Percentiles rank a stretch among this genome's conserved stretches.
Conservation (phyloP, 768 basidiomycete species). For the Tulasnella sp. region DNA sequence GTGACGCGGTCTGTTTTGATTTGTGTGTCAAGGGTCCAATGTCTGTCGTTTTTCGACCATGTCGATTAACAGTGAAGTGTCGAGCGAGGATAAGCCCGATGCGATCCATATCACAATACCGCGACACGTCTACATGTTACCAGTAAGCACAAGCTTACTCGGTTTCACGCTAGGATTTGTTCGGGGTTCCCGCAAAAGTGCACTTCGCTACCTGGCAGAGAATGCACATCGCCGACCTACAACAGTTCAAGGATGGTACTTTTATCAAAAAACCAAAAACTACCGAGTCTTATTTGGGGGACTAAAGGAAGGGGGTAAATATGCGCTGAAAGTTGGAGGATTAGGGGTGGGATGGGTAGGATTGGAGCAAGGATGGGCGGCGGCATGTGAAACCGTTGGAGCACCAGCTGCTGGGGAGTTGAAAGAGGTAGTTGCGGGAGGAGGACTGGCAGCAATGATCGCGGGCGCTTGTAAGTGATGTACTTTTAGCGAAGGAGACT, state of each 20-base stretch:
- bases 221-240: constrained; percentile 78
- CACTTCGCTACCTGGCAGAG: constrained; percentile 77
- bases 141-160: not conserved
- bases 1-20: too few relatives aligned
- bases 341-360: constrained; percentile 38
- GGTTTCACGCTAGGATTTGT: constrained; percentile 24
- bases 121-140: constrained; percentile 5
- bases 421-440: constrained; percentile 48
- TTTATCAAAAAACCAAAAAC: constrained; percentile 94
- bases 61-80: too few relatives aligned
- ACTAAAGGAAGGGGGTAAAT: constrained; percentile 48
- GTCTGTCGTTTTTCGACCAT: too few relatives aligned
- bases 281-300: constrained; percentile 68
- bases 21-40: too few relatives aligned
- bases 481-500: not conserved
- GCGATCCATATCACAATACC: constrained; percentile 1
- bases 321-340: constrained; percentile 38
- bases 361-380: constrained; percentile 31
- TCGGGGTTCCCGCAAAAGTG: constrained; percentile 56
- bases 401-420: constrained; percentile 29
- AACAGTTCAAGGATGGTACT: constrained; percentile 86
- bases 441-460: constrained; percentile 49
- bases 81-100: not conserved
- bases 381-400: constrained; percentile 21
- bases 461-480: constrained; percentile 38